Evolutionary conservation across 768 basidiomycete species (phyloP).

Genomic region (Lactarius tabidus): DNA sequence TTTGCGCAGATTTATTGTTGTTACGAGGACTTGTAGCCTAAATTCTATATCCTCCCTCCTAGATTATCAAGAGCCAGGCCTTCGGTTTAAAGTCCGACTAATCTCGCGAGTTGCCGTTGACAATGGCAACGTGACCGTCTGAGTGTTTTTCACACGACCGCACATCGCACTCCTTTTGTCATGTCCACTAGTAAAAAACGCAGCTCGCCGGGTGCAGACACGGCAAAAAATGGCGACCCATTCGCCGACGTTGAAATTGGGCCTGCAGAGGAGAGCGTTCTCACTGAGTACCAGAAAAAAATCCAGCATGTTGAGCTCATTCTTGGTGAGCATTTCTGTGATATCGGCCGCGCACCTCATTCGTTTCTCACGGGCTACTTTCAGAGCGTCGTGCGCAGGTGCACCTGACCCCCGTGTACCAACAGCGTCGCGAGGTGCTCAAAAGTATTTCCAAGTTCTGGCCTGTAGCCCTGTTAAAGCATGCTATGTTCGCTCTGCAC

Average conservation of each 20-base stretch:
- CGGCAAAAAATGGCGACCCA: slow-evolving; percentile 56
- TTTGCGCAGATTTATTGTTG: slow-evolving; percentile 6
- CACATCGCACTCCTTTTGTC: slow-evolving; percentile 21
- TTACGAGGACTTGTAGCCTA: not conserved
- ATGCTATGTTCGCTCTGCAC: slow-evolving; percentile 57
- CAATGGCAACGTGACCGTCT: slow-evolving; percentile 1
- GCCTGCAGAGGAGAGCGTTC: slow-evolving; percentile 67
- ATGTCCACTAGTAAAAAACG: slow-evolving; percentile 57
- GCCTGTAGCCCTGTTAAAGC: slow-evolving; percentile 81
- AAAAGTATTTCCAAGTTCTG: slow-evolving; percentile 76
- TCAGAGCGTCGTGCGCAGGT: slow-evolving; percentile 63
- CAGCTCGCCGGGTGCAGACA: slow-evolving; percentile 73
- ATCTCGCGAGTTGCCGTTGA: slow-evolving; percentile 20
- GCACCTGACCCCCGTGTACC: slow-evolving; percentile 57
- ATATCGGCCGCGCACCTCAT: not conserved
- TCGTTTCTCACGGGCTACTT: slow-evolving; percentile 13
- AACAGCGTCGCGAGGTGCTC: slow-evolving; percentile 62
- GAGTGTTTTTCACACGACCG: slow-evolving; percentile 13
- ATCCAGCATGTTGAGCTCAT: slow-evolving; percentile 66
- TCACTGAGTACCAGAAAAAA: slow-evolving; percentile 62
- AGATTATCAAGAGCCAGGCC: not conserved
- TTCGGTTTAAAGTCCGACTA: slow-evolving; percentile 18
- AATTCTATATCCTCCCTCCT: not conserved
- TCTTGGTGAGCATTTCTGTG: slow-evolving; percentile 50
- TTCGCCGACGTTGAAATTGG: slow-evolving; percentile 63